Conservation (phyloP, 805 yeast genomes). For the Cyberlindnera xishuangbannaensis region DNA sequence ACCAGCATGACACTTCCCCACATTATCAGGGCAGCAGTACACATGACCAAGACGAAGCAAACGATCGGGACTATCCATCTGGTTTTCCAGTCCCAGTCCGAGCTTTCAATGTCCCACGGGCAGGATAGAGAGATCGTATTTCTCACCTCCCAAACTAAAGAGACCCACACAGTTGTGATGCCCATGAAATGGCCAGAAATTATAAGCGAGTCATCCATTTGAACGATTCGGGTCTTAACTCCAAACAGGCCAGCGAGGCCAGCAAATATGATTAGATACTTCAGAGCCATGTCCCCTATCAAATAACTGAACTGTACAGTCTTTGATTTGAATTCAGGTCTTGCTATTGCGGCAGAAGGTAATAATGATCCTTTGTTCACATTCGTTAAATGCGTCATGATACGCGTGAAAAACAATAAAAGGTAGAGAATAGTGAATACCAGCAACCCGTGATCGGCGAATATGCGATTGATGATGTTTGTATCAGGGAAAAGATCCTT, state of each 20-base stretch:
- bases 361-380: slow-evolving; percentile 7
- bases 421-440: slow-evolving; percentile 10
- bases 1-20: slow-evolving; percentile 13
- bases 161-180: slow-evolving; percentile 8
- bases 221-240: neutral
- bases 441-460: slow-evolving; percentile 16
- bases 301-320: slow-evolving; percentile 1
- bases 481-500: slow-evolving; percentile 7
- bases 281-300: neutral
- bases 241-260: neutral
- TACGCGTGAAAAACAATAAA: slow-evolving; percentile 2
- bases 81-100: slow-evolving; percentile 1
- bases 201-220: neutral
- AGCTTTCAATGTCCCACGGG: slow-evolving; percentile 1
- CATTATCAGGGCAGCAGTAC: slow-evolving; percentile 1
- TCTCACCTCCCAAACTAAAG: slow-evolving; percentile 5
- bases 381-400: slow-evolving; percentile 4
- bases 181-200: slow-evolving; percentile 16
- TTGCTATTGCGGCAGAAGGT: slow-evolving; percentile 1
- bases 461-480: slow-evolving; percentile 13
- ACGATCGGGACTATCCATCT: neutral
- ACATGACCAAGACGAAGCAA: neutral
- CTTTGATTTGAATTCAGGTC: neutral
- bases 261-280: neutral
- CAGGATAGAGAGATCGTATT: slow-evolving; percentile 1